Base-by-base conservation (phyloP, 768 basidiomycete genomes). In the Rhizopogon roseolus region DNA sequence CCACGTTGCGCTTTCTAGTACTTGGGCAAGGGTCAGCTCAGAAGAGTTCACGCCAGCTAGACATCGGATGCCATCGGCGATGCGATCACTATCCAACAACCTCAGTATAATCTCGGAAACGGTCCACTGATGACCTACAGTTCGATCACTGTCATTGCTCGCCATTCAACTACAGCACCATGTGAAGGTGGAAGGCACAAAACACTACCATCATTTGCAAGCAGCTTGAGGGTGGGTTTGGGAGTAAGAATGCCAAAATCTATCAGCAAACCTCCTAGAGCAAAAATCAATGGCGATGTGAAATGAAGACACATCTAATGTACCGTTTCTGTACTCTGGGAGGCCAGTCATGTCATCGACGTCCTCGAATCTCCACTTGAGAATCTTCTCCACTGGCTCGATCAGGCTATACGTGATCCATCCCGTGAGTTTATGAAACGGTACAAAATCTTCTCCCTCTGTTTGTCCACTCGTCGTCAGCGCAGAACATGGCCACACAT, bases 1-100 rank as follows among this genome's bases (percentile, higher is more conserved):
- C 96, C 96, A 99, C 0, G 94, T 98, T 2, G 94, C 95, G 49
- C 86, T 85, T 71, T 98, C 96, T 34, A 99, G 75, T 0, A 98
- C 84, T 66, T 98, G 96, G 0, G 93, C 87, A 7, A 95, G 80
- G 0, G 81, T 79, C 25, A 98, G 77, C 43, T 84, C 73, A 1
- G 76, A 72, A 2, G 67, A 59, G 0, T 72, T 71, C 25, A 88
- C 66, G 1, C 73, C 71, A 49, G 91, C 73, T 56, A 81, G 76
- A 50, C 66, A 60, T 42, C 90, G 84, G 55, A 98, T 84, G 14
- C 77, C 76, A 34, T 80, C 72, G 0, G 88, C 88, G 52, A 93
- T 82, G 54, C 88, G 84, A 68, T 97, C 93, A 16, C 93, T 95
- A 65, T 34, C 36, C n/a, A 52, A 25, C 39, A 38, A 55, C 13